phyloP scores from a whole-genome alignment of 2,329 filamentous ascomycete species.

The Chalara sp. region DNA sequence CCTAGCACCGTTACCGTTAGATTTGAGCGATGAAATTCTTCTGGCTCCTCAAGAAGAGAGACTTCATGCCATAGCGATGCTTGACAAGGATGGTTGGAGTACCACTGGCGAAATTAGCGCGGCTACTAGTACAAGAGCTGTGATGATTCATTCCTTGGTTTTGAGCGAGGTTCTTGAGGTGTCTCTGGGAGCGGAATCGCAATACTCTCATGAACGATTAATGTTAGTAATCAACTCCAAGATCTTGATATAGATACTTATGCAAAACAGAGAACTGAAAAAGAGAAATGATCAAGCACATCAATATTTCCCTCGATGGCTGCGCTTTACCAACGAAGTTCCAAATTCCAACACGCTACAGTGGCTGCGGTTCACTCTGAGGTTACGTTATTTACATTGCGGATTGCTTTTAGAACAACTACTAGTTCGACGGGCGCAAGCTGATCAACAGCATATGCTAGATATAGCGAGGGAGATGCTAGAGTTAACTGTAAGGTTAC shows the following conservation, averaged over 20 bases:
- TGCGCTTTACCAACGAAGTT: slow-evolving; percentile 32
- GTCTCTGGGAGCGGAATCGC: slow-evolving; percentile 28
- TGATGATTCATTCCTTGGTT: slow-evolving; percentile 40
- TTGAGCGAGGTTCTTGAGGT: slow-evolving; percentile 54
- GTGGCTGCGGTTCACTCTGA: slow-evolving; percentile 33
- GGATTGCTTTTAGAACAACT: slow-evolving; percentile 53
- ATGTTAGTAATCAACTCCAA: slow-evolving; percentile 7
- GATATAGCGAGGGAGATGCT: slow-evolving; percentile 41
- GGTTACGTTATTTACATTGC: slow-evolving; percentile 47
- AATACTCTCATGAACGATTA: slow-evolving; percentile 16
- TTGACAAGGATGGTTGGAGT: slow-evolving; percentile 48
- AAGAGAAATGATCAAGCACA: slow-evolving; percentile 29
- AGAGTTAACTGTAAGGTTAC: slow-evolving; percentile 30
- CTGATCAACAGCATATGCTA: slow-evolving; percentile 34
- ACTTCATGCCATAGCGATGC: slow-evolving; percentile 27
- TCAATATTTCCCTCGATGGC: slow-evolving; percentile 26
- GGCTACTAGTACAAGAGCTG: slow-evolving; percentile 39
- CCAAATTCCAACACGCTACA: slow-evolving; percentile 33
- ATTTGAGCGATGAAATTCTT: slow-evolving; percentile 44
- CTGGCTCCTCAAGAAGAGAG: slow-evolving; percentile 34
- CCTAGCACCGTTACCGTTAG: slow-evolving; percentile 45
- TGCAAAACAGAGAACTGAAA: slow-evolving; percentile 13
- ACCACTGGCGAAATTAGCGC: slow-evolving; percentile 35
- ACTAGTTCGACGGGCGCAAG: slow-evolving; percentile 37
- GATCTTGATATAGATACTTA: background rate